Evolutionary conservation across 1,284 basidiomycete species (phyloP).

Genomic region (Pholiota adiposa): DNA sequence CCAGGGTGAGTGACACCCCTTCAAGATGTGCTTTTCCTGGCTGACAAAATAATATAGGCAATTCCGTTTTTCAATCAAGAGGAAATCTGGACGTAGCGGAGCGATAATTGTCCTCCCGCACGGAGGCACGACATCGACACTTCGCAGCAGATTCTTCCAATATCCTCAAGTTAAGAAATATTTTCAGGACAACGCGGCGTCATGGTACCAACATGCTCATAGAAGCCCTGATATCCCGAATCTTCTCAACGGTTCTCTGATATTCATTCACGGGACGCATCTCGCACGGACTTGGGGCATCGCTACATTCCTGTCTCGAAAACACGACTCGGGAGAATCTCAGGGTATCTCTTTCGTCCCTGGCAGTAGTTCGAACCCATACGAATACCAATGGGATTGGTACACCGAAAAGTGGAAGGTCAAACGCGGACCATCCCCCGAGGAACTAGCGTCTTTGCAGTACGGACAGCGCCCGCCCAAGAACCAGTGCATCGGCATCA

Average conservation of each 20-base stretch:
- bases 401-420: constrained; percentile 2
- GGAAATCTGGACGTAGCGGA: not conserved
- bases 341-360: not conserved
- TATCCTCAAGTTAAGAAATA: not conserved
- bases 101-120: constrained; percentile 8
- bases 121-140: not conserved
- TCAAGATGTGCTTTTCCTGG: not conserved
- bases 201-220: constrained; percentile 9
- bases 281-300: constrained; percentile 11
- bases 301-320: constrained; percentile 7
- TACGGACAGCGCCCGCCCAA: not conserved
- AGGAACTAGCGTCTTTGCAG: not conserved
- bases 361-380: not conserved
- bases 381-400: constrained; percentile 9
- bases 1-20: not conserved
- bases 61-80: not conserved
- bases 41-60: not conserved
- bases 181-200: constrained; percentile 3
- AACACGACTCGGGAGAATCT: not conserved
- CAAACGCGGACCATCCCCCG: not conserved
- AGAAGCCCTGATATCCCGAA: not conserved
- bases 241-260: constrained; percentile 6
- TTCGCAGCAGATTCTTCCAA: constrained; percentile 1
- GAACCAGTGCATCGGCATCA: constrained; percentile 12
- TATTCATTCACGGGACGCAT: constrained; percentile 5